Evolutionary conservation across 441 rosid genomes (phyloP), one percentile per base, ranked within the genome.

Genomic region (Erodium texanum): DNA sequence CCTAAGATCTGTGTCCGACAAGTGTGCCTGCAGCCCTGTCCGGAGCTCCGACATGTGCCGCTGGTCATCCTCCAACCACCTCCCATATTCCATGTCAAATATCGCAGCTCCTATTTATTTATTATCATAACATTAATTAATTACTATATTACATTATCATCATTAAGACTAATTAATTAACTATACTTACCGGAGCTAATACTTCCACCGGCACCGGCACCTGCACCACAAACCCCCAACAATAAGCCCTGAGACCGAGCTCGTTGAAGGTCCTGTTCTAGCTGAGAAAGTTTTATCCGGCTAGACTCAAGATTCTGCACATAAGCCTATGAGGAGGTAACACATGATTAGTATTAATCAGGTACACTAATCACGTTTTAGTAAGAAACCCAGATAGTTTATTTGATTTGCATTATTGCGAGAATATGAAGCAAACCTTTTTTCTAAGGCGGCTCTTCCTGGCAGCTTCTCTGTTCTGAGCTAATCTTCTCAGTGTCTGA

Each of bases 381-480:
- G 32, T 5, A 41, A 24, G 12, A 34, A 34, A 34, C 38, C 9
- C 16, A 45, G 16, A 15, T 7, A 34, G 8, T 10, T 34, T 34
- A n/a, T n/a, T n/a, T n/a, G 8, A 34, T 5, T 34, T 34, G 38
- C 38, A 34, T 12, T 12, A 34, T 12, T 12, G 52, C 52, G 3
- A 45, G 52, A 15, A 12, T 4, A 15, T 12, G n/a, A 45, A 45
- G 16, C 16, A 45, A 45, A 45, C 93, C 84, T 88, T 88, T 82
- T 88, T 88, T 76, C 93, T 83, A 19, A 88, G 82, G 65, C 93
- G 87, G 72, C 93, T 88, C 78, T 88, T 88, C 70, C 84, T 83
- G 62, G 93, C 93, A 75, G 93, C 93, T 83, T 88, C 93, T 79
- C 93, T 83, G 81, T 88, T 88, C 73, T 88, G 93, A 62, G 93